Percentiles rank a stretch among this genome's conserved stretches.
phyloP scores from a whole-genome alignment of 129 eudicot genomes.

The carrot (Daucus carota) region DH1_v3.0 NC_030386.2:15332001-15332500 shows the following conservation, averaged over 20 bases:
- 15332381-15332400: slow-evolving; percentile 22
- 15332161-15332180: slow-evolving; percentile 84
- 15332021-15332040: slow-evolving; percentile 73
- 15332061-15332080: slow-evolving; percentile 57
- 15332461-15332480: slow-evolving; percentile 35
- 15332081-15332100: slow-evolving; percentile 48
- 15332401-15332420: slow-evolving; percentile 29
- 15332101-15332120: slow-evolving; percentile 83
- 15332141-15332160: slow-evolving; percentile 67
- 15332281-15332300: slow-evolving; percentile 65
- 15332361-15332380: slow-evolving; percentile 36
- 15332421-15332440: slow-evolving; percentile 58
- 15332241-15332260: slow-evolving; percentile 85
- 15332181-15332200: slow-evolving; percentile 57
- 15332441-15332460: slow-evolving; percentile 17
- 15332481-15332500: slow-evolving; percentile 13
- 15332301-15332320: slow-evolving; percentile 35
- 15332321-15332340: slow-evolving; percentile 74
- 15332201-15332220: slow-evolving; percentile 63
- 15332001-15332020: slow-evolving; percentile 38
- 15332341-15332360: slow-evolving; percentile 66
- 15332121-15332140: slow-evolving; percentile 88
- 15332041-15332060: slow-evolving; percentile 79
- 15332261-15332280: slow-evolving; percentile 96
- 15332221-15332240: slow-evolving; percentile 87